Evolutionary conservation across 371 early-diverging fungal species (phyloP).

Genomic region (Lichtheimia ramosa): DNA sequence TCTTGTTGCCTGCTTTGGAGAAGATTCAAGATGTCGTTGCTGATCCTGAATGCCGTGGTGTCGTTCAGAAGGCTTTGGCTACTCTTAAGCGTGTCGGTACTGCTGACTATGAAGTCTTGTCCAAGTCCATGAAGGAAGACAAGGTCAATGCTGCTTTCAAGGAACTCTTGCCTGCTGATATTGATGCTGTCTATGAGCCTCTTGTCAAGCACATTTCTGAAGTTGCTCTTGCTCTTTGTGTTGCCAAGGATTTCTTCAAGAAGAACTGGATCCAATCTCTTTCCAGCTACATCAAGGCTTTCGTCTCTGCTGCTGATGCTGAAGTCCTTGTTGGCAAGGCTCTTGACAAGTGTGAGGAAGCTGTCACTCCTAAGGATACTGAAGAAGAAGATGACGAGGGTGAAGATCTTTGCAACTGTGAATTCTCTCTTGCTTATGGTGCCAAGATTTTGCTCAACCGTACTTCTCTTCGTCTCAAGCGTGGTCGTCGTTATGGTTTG

Average conservation of each 20-base stretch:
- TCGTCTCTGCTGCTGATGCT: slow-evolving; percentile 50
- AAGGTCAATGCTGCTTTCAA: slow-evolving; percentile 42
- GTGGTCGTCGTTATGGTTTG: slow-evolving; percentile 82
- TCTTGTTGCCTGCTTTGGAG: slow-evolving; percentile 77
- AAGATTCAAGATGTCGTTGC: slow-evolving; percentile 77
- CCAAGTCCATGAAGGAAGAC: slow-evolving; percentile 45
- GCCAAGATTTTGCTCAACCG: slow-evolving; percentile 81
- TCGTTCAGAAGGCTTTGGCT: slow-evolving; percentile 53
- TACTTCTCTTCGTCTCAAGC: slow-evolving; percentile 70
- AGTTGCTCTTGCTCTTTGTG: slow-evolving; percentile 42
- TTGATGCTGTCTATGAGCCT: slow-evolving; percentile 26
- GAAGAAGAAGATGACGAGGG: slow-evolving; percentile 67
- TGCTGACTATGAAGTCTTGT: slow-evolving; percentile 29
- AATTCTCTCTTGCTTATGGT: no score
- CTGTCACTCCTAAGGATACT: slow-evolving; percentile 32
- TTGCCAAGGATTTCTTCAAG: slow-evolving; percentile 44
- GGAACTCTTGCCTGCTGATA: slow-evolving; percentile 32
- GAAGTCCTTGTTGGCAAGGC: slow-evolving; percentile 18
- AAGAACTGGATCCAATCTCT: slow-evolving; percentile 34
- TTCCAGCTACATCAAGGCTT: slow-evolving; percentile 53
- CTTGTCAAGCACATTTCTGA: slow-evolving; percentile 46
- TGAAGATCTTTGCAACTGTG: no score
- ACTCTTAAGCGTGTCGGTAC: slow-evolving; percentile 44
- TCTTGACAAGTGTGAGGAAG: slow-evolving; percentile 45
- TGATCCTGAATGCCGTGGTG: slow-evolving; percentile 78